Percentiles rank a stretch among this genome's conserved stretches.
Conservation (phyloP, 2,329 filamentous ascomycete genomes). For the Aspergillus puulaauensis region DNA sequence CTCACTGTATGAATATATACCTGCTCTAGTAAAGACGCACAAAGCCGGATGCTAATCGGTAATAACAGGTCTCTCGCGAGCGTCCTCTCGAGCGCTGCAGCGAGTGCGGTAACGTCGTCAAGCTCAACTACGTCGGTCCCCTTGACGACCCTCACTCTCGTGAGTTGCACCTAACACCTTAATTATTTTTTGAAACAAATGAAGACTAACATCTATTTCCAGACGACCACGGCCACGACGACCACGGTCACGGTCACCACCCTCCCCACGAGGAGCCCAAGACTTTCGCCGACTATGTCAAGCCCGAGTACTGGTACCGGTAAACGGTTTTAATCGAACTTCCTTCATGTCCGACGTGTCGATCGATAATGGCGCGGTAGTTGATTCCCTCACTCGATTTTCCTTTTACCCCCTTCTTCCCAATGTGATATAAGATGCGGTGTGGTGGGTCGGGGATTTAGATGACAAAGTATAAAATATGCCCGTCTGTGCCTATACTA, state of each 20-base stretch:
- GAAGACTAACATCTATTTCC: not conserved
- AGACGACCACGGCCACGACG: constrained; percentile 23
- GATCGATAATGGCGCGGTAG: constrained; percentile 17
- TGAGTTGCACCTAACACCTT: constrained; percentile 25
- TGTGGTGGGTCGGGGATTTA: not conserved
- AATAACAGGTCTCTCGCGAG: constrained; percentile 71
- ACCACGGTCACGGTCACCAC: constrained; percentile 42
- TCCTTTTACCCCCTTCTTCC: not conserved
- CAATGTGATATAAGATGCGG: not conserved
- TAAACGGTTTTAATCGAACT: constrained; percentile 29
- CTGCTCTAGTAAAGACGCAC: not conserved
- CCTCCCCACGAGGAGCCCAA: constrained; percentile 76
- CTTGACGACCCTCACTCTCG: constrained; percentile 68
- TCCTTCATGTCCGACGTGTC: constrained; percentile 13
- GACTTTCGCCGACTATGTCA: constrained; percentile 94
- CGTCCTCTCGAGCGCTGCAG: constrained; percentile 92
- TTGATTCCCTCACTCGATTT: constrained; percentile 6
- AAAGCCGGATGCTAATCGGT: constrained; percentile 19
- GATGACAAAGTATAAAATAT: constrained; percentile 10
- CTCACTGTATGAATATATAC: constrained; percentile 65
- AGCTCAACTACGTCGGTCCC: constrained; percentile 95
- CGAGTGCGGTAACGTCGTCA: constrained; percentile 94
- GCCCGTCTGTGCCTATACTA: constrained; percentile 1
- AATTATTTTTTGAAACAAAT: constrained; percentile 6
- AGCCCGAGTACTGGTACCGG: constrained; percentile 85